Base-by-base conservation (phyloP, 129 eudicot genomes). In the Helianthus tuberosus region DNA sequence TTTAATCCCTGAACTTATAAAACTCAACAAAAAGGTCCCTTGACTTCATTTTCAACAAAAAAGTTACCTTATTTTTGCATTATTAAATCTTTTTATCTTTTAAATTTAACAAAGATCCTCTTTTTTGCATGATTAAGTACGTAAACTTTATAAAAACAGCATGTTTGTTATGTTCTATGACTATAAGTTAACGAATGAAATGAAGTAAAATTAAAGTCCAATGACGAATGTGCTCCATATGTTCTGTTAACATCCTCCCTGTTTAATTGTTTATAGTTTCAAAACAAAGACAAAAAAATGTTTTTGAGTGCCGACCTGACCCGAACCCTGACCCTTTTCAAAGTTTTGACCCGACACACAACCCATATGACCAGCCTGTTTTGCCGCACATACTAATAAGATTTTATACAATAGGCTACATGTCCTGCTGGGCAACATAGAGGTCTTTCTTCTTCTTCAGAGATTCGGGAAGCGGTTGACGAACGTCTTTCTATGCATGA, bases 391-490 rank as follows among this genome's bases (percentile, higher is more conserved):
- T 52, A 15, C 49, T 73, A 55, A 69, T 46, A 8, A 57, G 25
- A 27, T 57, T 81, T 75, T 10, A 9, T 68, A 66, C 57, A 50
- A 61, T 78, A 94, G 99, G 97, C 97, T 72, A 91, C 96, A 59
- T 91, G 97, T 71, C 94, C 92, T 66, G 90, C 92, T 58, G 84
- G 81, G 57, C 84, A 86, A 41, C 47, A 68, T 47, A 60, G 27
- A 69, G 81, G 89, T 62, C 58, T 91, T 79, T 80, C 96, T 54
- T 80, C 96, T 54, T 62, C 84, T 36, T 73, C 80, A 10, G 96
- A 89, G 77, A 84, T 91, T 16, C 41, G 73, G 10, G 68, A 85
- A 76, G 75, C 57, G 52, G 80, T 83, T 59, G 66, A 79, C 3
- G 87, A 84, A 44, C 90, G 83, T 74, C 83, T 94, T 64, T 52